Percentiles rank a stretch among this genome's conserved stretches.
phyloP scores from a whole-genome alignment of 2,329 filamentous ascomycete species.

The Gyromitra esculenta region DNA sequence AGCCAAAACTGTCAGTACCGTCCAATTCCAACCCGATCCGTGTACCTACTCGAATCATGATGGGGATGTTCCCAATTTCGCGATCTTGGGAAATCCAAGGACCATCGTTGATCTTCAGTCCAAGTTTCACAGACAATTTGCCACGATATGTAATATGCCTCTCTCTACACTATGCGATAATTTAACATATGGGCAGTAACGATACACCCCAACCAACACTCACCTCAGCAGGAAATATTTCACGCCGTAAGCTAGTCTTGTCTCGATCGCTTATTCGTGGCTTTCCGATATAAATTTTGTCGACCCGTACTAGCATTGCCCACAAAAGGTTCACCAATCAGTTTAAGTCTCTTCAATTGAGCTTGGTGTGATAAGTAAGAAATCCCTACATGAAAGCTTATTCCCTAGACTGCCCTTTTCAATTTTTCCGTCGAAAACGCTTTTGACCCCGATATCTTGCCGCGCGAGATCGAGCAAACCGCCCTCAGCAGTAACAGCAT shows the following conservation, averaged over 20 bases:
- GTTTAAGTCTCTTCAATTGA: not conserved
- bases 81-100: constrained; percentile 83
- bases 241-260: constrained; percentile 74
- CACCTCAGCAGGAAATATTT: constrained; percentile 83
- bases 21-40: constrained; percentile 13
- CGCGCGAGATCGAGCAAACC: constrained; percentile 79
- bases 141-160: constrained; percentile 91
- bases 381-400: constrained; percentile 67
- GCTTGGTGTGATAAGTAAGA: not conserved
- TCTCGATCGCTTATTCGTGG: constrained; percentile 62
- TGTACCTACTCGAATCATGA: constrained; percentile 83
- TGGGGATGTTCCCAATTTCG: constrained; percentile 86
- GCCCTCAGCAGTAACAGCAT: constrained; percentile 80
- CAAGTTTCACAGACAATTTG: constrained; percentile 81
- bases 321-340: not conserved
- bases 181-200: constrained; percentile 11
- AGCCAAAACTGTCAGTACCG: constrained; percentile 48
- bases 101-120: constrained; percentile 86
- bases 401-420: constrained; percentile 72
- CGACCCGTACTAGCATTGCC: constrained; percentile 71
- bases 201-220: not conserved
- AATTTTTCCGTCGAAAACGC: constrained; percentile 83
- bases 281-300: constrained; percentile 83
- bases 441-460: constrained; percentile 88
- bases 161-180: constrained; percentile 74